Conservation (phyloP, 345 rosid species). For the Clarkia xantiana region DNA sequence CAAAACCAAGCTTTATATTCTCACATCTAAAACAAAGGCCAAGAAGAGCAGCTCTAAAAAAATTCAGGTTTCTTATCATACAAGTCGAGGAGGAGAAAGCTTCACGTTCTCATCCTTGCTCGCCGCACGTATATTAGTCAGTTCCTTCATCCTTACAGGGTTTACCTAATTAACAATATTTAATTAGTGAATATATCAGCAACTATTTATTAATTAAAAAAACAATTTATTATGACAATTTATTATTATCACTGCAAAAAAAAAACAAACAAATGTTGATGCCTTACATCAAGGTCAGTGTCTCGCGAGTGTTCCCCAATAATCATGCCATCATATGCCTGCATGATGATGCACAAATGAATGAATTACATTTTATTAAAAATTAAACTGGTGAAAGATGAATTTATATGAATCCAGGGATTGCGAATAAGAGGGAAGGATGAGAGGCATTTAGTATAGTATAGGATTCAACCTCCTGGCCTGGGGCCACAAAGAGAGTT, state of each 20-base stretch:
- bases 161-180: conserved; percentile 39
- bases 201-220: too few species aligned
- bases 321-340: conserved; percentile 97
- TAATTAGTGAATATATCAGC: too few species aligned
- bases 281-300: conserved; percentile 79
- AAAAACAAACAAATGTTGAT: too few species aligned
- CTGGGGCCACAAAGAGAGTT: conserved; percentile 68
- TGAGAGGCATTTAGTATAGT: too few species aligned
- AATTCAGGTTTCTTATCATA: conserved; percentile 18
- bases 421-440: too few species aligned
- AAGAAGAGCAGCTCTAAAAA: too few species aligned
- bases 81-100: conserved; percentile 83
- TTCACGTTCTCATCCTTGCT: conserved; percentile 79
- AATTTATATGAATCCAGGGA: too few species aligned
- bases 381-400: too few species aligned
- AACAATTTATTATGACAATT: too few species aligned
- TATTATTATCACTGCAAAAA: too few species aligned
- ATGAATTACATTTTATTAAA: too few species aligned
- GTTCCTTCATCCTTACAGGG: conserved; percentile 81
- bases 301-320: conserved; percentile 97
- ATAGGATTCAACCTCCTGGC: conserved; percentile 59
- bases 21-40: conserved; percentile 2
- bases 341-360: too few species aligned
- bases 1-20: conserved; percentile 9
- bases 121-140: conserved; percentile 68